These are phyloP conservation scores for Entrophospora sp. DNA, from an alignment of 192 early-diverging fungal species.

Conservation along the genomic window DNA sequence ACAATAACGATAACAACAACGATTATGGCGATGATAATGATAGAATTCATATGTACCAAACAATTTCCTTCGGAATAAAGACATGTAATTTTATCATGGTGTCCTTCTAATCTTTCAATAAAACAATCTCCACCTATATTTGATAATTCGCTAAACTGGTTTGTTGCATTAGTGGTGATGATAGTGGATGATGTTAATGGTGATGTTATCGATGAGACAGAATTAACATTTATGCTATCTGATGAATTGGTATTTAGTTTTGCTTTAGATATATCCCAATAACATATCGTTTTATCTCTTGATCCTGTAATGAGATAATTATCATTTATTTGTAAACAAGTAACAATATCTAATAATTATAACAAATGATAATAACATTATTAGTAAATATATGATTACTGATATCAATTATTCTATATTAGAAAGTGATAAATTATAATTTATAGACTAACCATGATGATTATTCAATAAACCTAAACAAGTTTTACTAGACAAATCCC, in stretches of 20 bases:
- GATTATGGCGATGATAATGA: too few species aligned
- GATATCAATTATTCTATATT: too few species aligned
- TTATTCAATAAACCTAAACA: constrained; percentile 45
- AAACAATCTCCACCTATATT: constrained; percentile 24
- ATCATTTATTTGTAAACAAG: constrained; percentile 6
- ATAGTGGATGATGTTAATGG: too few species aligned
- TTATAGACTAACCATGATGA: constrained; percentile 25
- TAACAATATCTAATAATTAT: constrained; percentile 14
- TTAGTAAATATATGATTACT: too few species aligned
- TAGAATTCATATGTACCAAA: constrained; percentile 37
- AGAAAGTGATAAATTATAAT: too few species aligned
- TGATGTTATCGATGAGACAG: too few species aligned
- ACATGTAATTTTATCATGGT: constrained; percentile 36
- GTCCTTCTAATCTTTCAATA: constrained; percentile 35
- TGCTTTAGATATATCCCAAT: constrained; percentile 16
- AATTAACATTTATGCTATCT: not conserved
- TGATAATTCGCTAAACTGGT: constrained; percentile 13
- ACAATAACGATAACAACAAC: too few species aligned
- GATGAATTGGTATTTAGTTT: not conserved
- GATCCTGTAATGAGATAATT: constrained; percentile 13
- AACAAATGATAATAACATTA: too few species aligned
- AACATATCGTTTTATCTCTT: constrained; percentile 7
- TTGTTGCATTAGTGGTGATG: too few species aligned
- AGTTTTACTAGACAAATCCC: constrained; percentile 53
- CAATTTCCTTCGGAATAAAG: constrained; percentile 44